Conservation (phyloP, 495 filamentous ascomycete genomes). For the Trichocladium uniseriatum region DNA sequence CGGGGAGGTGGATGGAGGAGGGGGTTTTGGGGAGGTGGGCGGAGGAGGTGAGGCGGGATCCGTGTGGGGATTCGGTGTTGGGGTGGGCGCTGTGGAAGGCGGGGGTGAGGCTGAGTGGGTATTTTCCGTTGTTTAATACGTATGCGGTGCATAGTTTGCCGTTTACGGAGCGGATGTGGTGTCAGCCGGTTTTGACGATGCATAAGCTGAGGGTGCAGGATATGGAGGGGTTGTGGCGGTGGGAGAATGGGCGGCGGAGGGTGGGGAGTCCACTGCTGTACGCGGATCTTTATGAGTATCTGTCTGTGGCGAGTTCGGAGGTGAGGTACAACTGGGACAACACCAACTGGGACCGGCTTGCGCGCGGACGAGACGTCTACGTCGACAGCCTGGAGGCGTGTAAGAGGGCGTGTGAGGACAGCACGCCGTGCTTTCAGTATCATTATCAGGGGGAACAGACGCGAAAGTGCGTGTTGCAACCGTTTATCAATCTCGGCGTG, state of each 20-base stretch:
- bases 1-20: constrained; percentile 25
- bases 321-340: constrained; percentile 15
- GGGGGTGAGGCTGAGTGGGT: constrained; percentile 35
- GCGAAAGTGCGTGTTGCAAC: constrained; percentile 9
- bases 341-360: constrained; percentile 8
- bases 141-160: constrained; percentile 34
- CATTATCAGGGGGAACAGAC: constrained; percentile 8
- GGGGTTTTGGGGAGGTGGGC: constrained; percentile 25
- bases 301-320: not conserved
- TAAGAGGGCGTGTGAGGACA: constrained; percentile 4
- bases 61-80: constrained; percentile 47
- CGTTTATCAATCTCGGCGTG: constrained; percentile 1
- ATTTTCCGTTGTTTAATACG: constrained; percentile 46
- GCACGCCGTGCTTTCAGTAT: constrained; percentile 7
- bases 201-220: constrained; percentile 40
- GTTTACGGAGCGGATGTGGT: constrained; percentile 40
- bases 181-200: constrained; percentile 46
- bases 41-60: constrained; percentile 30
- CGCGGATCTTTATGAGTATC: constrained; percentile 8
- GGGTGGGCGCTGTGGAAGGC: constrained; percentile 38
- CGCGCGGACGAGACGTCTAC: not conserved
- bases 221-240: constrained; percentile 19
- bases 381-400: constrained; percentile 1
- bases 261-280: constrained; percentile 9
- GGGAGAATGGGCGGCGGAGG: constrained; percentile 11